A percentile compares a stretch with the other conserved stretches of the same genome.
Conservation (phyloP, 2,329 filamentous ascomycete species). For the Alternaria triticina region DNA sequence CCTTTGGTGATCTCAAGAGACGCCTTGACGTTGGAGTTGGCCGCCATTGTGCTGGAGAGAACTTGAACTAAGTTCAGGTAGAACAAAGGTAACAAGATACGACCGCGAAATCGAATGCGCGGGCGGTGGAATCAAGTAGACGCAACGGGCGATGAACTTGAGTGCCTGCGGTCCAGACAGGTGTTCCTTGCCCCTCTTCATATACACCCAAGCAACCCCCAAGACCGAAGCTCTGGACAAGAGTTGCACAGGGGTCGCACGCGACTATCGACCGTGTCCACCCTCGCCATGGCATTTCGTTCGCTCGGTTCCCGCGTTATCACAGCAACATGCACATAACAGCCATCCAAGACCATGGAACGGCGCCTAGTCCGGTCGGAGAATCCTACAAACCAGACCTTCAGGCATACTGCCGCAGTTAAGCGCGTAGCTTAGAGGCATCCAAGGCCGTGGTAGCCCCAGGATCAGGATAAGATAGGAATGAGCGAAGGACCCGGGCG, state of each 20-base stretch:
- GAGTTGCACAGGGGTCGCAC: slow-evolving; percentile 21
- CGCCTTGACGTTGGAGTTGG: slow-evolving; percentile 31
- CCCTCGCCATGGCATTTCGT: slow-evolving; percentile 5
- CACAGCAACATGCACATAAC: slow-evolving; percentile 7
- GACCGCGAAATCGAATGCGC: not conserved
- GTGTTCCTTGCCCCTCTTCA: slow-evolving; percentile 17
- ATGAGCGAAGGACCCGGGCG: slow-evolving; percentile 24
- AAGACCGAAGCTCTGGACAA: slow-evolving; percentile 10
- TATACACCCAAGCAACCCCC: slow-evolving; percentile 19
- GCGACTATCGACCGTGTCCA: slow-evolving; percentile 12
- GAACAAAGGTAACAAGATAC: not conserved
- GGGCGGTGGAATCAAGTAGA: not conserved
- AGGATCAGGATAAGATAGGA: slow-evolving; percentile 26
- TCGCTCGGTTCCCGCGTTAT: slow-evolving; percentile 20
- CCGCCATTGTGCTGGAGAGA: slow-evolving; percentile 25
- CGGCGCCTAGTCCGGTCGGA: slow-evolving; percentile 20
- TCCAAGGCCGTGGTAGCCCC: slow-evolving; percentile 28
- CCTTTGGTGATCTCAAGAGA: slow-evolving; percentile 43
- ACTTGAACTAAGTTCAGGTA: not conserved
- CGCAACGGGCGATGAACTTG: slow-evolving; percentile 10
- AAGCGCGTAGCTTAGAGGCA: slow-evolving; percentile 24
- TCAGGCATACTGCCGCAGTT: slow-evolving; percentile 18
- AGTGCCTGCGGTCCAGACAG: slow-evolving; percentile 9
- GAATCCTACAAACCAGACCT: slow-evolving; percentile 9
- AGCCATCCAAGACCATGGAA: slow-evolving; percentile 14